A percentile compares a stretch with the other conserved stretches of the same genome.
These are phyloP conservation scores for Sinapis alba DNA, from an alignment of 441 rosid genomes.

Conservation along the genomic window DNA sequence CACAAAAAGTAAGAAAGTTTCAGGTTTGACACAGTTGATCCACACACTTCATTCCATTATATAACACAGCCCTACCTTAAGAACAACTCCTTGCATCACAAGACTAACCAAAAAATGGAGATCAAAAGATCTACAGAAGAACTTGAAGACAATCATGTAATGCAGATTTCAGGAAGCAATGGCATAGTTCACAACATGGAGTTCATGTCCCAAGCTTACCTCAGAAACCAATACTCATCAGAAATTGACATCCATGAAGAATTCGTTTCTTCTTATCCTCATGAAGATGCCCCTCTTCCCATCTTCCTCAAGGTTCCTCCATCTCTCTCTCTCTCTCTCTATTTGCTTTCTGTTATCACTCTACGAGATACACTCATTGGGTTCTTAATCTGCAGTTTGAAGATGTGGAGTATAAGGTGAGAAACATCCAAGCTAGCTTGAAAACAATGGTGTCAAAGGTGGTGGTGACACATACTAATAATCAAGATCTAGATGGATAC, in stretches of 20 bases:
- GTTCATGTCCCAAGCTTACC: slow-evolving; percentile 78
- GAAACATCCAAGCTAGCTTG: slow-evolving; percentile 46
- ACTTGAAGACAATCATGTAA: slow-evolving; percentile 60
- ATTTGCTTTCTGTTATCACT: neutral
- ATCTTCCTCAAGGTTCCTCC: slow-evolving; percentile 79
- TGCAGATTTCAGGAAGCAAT: slow-evolving; percentile 82
- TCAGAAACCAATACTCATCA: slow-evolving; percentile 64
- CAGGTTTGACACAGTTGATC: slow-evolving; percentile 74
- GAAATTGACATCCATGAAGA: slow-evolving; percentile 69
- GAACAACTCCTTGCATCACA: slow-evolving; percentile 21
- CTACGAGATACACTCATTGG: neutral
- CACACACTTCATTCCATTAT: slow-evolving; percentile 27
- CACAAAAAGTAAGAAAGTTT: slow-evolving; percentile 48
- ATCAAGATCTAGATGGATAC: slow-evolving; percentile 60
- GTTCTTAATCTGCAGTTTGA: slow-evolving; percentile 62
- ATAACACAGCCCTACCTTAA: slow-evolving; percentile 5
- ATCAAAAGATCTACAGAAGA: slow-evolving; percentile 55
- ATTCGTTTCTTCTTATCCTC: slow-evolving; percentile 31
- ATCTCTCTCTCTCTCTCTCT: slow-evolving; percentile 17
- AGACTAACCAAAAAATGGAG: slow-evolving; percentile 51
- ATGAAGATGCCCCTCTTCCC: slow-evolving; percentile 72
- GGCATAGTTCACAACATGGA: slow-evolving; percentile 80
- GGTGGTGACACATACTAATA: slow-evolving; percentile 56
- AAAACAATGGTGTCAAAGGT: slow-evolving; percentile 73
- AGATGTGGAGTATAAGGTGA: slow-evolving; percentile 83